Base-by-base conservation (phyloP, 345 rosid genomes). In the Camelina neglecta region DNA sequence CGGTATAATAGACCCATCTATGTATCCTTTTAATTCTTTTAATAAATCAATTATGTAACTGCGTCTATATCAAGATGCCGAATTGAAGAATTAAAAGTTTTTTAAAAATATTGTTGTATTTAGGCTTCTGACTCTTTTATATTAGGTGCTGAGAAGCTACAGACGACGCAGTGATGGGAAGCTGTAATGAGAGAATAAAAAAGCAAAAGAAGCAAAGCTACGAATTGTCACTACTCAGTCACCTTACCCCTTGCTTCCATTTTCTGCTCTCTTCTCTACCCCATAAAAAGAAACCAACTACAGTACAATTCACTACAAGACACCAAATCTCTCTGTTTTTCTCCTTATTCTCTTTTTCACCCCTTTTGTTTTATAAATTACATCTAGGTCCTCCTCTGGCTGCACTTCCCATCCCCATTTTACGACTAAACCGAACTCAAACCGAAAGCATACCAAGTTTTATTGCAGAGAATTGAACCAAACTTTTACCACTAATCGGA, bases 91-190 rank as follows among this genome's bases (percentile, higher is more conserved):
- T 23, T 23, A 47, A 11, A 56, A 33, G 33, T 3, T 29, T 4
- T 4, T 4, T 0, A 4, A 29, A 29, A 29, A 4, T 29, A 29
- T 4, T 29, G 31, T 29, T 4, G 31, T 4, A 35, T 35, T 35
- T 51, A 69, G 74, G 58, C 15, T 69, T 75, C 69, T 41, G 79
- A 55, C 47, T 63, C 65, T 56, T 31, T 9, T 50, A 18, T 38
- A 54, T 7, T 76, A 69, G 75, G 75, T 54, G 36, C 75, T 75
- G 79, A 49, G 62, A 68, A 41, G 63, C 39, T 60, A 42, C 70
- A 76, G 75, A 45, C 4, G 65, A 76, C 10, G 65, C 67, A 77
- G 80, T 77, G 76, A 71, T 77, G 67, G 60, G 71, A 70, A 71
- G 67, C 65, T 54, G 64, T 62, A 62, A 36, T 71, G 26, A 61